Evolutionary conservation across 768 basidiomycete genomes (phyloP), one percentile per base, ranked within the genome.

Genomic region (Pleurotus ostreatus): DNA sequence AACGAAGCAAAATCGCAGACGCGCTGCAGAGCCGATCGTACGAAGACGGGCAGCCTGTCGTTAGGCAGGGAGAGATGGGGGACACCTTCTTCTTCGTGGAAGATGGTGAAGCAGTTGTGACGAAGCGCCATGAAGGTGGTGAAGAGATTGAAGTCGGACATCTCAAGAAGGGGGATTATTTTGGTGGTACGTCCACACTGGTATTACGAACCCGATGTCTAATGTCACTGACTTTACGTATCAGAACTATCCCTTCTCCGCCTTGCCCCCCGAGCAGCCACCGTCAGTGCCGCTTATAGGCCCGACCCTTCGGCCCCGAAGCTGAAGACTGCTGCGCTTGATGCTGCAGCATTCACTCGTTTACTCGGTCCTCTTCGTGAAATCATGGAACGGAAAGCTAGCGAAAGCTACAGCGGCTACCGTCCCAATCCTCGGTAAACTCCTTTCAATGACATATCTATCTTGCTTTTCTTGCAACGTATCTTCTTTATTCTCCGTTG

Each of bases 11-110:
- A 78, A 92, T 98, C 59, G 94, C 96, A 51, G 96, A 99, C 68
- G 94, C 95, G 6, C 82, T 99, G 15, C 86, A 90, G 59, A 93
- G 93, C 64, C 80, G 78, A 58, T 82, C 88, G 6, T 90, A 92
- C 68, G 75, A 79, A 38, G 89, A 94, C 62, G 95, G 93, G 16
- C 86, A 94, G 63, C 82, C 85, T 2, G 92, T 99, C 25, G 93
- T 99, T 52, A 78, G 77, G 47, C 89, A 98, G 70, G 96, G 96
- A 55, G 97, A 99, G 61, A 85, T 92, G 74, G 96, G 97, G 6
- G 93, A 96, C 65, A 94, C 92, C 38, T 98, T 98, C 75, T 99
- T 94, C 78, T 94, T 99, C 60, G 85, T 99, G 30, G 97, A 98
- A 68, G 92, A 92, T 63, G 96, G 96, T 15, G 85, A 90, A 61